A percentile compares a stretch with the other conserved stretches of the same genome.
Evolutionary conservation across 306 rosid genomes (phyloP).

Genomic region (Cicer bijugum): DNA sequence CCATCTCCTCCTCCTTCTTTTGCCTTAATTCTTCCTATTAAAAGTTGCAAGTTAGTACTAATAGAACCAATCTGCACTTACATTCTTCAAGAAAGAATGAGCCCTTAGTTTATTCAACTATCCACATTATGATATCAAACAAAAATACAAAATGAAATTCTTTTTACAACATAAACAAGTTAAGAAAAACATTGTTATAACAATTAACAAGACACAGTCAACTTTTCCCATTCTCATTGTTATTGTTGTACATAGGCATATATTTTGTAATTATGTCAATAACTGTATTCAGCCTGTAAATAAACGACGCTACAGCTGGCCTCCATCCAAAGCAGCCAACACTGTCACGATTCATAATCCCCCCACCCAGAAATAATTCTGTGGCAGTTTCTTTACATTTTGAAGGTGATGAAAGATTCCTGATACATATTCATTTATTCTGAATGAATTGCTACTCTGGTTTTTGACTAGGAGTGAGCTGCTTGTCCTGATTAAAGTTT

Average conservation of each 20-base stretch:
- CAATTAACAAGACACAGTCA: conserved; percentile 26
- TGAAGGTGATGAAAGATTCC: no score
- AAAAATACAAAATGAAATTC: conserved; percentile 14
- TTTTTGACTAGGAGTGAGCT: no score
- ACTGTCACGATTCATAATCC: no score
- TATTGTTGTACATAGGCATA: neutral
- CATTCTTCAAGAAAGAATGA: conserved; percentile 31
- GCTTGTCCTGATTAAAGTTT: conserved; percentile 29
- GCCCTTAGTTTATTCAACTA: conserved; percentile 23
- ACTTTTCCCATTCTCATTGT: conserved; percentile 7
- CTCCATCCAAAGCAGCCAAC: no score
- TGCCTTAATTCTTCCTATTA: conserved; percentile 85
- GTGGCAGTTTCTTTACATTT: no score
- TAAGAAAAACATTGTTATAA: neutral
- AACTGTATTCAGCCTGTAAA: neutral
- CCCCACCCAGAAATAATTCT: no score
- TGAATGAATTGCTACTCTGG: no score
- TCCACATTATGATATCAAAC: conserved; percentile 31
- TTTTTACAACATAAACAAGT: conserved; percentile 14
- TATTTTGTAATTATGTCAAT: neutral
- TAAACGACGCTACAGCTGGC: no score
- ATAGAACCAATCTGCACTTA: conserved; percentile 29
- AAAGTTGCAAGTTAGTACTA: conserved; percentile 39
- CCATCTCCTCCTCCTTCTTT: conserved; percentile 95
- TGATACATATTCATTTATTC: no score